These are phyloP conservation scores for Starmerella khaoyaiensis DNA, from an alignment of 805 yeast genomes.

Conservation along the genomic window DNA sequence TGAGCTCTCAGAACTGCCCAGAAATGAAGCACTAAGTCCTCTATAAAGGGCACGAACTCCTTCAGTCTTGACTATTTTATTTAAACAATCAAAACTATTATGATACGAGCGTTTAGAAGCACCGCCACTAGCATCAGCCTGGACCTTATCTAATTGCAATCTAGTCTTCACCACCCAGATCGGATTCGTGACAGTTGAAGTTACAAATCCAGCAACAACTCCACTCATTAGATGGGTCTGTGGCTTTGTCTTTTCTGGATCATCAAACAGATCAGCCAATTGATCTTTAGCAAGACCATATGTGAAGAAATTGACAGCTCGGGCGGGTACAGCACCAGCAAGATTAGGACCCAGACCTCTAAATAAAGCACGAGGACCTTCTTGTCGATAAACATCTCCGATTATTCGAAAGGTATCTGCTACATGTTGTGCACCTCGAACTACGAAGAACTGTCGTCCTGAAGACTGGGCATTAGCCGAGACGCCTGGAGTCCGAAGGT, in stretches of 20 bases:
- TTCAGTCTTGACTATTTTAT: conserved; percentile 55
- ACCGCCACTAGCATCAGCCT: conserved; percentile 18
- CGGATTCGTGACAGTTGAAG: conserved; percentile 94
- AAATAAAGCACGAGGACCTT: conserved; percentile 78
- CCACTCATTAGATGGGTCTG: conserved; percentile 81
- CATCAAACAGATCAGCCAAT: conserved; percentile 50
- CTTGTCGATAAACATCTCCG: conserved; percentile 50
- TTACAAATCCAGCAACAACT: conserved; percentile 80
- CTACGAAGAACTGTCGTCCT: conserved; percentile 3
- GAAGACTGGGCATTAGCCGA: background rate
- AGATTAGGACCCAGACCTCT: conserved; percentile 93
- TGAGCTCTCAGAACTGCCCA: conserved; percentile 87
- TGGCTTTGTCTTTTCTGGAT: conserved; percentile 59
- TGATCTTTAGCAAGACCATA: conserved; percentile 86
- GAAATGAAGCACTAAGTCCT: conserved; percentile 87
- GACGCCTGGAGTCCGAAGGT: conserved; percentile 5
- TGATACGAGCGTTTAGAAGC: conserved; percentile 43
- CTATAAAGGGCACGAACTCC: conserved; percentile 71
- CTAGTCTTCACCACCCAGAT: conserved; percentile 95
- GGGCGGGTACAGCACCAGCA: conserved; percentile 95
- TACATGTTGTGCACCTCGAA: conserved; percentile 50
- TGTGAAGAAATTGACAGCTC: conserved; percentile 91
- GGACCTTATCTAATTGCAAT: conserved; percentile 66
- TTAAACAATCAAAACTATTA: conserved; percentile 75
- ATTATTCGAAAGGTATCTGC: conserved; percentile 69